phyloP scores from a whole-genome alignment of 225 moss, liverwort and hornwort species.

The Bryoerythrophyllum caledonicum region DNA sequence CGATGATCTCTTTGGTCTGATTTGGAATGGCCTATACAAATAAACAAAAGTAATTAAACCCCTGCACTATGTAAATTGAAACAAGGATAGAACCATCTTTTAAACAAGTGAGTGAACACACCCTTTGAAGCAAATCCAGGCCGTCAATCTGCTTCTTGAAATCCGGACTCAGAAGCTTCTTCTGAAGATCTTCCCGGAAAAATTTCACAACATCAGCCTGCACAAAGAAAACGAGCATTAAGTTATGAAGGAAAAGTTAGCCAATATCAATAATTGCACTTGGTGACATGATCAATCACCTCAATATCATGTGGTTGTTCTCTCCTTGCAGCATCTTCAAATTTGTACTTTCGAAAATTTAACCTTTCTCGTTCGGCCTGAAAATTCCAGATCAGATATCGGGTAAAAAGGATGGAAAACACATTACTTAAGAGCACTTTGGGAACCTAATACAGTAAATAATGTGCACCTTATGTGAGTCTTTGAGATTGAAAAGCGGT shows the following conservation, averaged over 20 bases:
- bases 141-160: slow-evolving; percentile 96
- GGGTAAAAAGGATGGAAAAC: no score
- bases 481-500: slow-evolving; percentile 77
- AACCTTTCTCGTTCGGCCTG: slow-evolving; percentile 54
- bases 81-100: neutral
- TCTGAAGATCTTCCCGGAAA: slow-evolving; percentile 86
- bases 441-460: neutral
- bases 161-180: slow-evolving; percentile 79
- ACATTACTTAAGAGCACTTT: no score
- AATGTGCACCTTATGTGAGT: slow-evolving; percentile 64
- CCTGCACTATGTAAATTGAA: neutral
- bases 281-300: slow-evolving; percentile 22
- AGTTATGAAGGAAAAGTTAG: neutral
- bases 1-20: slow-evolving; percentile 71
- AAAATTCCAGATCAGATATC: neutral
- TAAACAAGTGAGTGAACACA: slow-evolving; percentile 12
- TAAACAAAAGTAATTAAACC: neutral
- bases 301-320: slow-evolving; percentile 63
- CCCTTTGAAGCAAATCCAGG: slow-evolving; percentile 87
- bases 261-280: neutral
- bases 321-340: slow-evolving; percentile 59
- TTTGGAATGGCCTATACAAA: slow-evolving; percentile 51
- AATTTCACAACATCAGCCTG: slow-evolving; percentile 77
- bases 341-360: slow-evolving; percentile 52
- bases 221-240: neutral